Evolutionary conservation across 352 stramenopile genomes (phyloP), one percentile per base, ranked within the genome.

Genomic region (Aphanomyces invadans): DNA sequence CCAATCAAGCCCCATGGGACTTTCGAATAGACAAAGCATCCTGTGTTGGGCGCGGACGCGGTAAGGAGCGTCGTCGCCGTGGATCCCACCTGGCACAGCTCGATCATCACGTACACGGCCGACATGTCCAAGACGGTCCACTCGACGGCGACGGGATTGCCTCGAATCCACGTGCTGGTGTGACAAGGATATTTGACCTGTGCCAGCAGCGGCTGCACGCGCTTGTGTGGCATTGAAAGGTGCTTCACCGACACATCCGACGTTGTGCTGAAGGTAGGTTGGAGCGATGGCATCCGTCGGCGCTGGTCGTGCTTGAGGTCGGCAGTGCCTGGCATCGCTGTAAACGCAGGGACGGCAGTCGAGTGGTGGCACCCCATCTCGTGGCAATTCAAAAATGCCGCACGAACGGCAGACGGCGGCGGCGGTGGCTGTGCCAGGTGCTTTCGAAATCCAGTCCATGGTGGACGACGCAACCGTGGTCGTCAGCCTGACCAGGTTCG

Each of bases 1-100:
- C 85, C 85, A 42, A 82, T 79, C 80, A 94, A 89, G 46, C 85
- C 85, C 85, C 85, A 94, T 29, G 83, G 85, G 32, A 94, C 85
- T 61, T 84, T 86, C 45, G 66, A 71, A 67, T 94, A 94, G 21
- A 72, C 76, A 59, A 89, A 94, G 9, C 71, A 76, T 38, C 85
- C 85, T n/a, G 73, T 78, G 74, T 94, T 94, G 25, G 80, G 73
- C 12, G 81, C 76, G 4, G 78, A 70, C 17, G 64, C 73, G 1
- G 81, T 73, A 52, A 94, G 85, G 31, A 84, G 70, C 11, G 85
- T 94, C 17, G 80, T 89, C 4, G 83, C 85, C 19, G 66, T 78
- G 23, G 78, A 82, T 3, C 81, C 83, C 28, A 85, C 71, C 52
- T 90, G 76, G 29, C 90, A 66, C 28, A 94, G 71, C 54, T 91